Conservation (phyloP, 2,329 filamentous ascomycete species). For the Capronia epimyces region DNA sequence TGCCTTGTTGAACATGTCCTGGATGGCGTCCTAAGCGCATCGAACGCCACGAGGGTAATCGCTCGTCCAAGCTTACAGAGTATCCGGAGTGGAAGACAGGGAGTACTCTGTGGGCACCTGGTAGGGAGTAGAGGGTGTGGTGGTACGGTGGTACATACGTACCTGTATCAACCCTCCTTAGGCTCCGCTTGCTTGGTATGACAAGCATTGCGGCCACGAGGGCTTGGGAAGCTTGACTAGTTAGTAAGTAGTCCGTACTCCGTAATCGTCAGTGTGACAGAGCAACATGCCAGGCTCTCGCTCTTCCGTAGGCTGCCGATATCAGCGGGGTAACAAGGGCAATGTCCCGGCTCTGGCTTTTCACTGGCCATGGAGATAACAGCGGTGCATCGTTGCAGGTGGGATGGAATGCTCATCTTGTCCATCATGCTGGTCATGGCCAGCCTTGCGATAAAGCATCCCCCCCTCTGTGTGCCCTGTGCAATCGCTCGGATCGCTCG, state of each 20-base stretch:
- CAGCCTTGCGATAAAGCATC: conserved; percentile 2
- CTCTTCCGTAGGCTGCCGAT: not conserved
- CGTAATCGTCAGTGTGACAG: not conserved
- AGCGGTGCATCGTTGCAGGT: not conserved
- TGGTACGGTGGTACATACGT: too few relatives aligned
- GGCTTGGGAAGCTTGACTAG: not conserved
- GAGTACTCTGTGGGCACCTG: too few relatives aligned
- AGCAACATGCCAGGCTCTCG: not conserved
- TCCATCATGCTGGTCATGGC: too few relatives aligned
- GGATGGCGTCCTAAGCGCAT: too few relatives aligned
- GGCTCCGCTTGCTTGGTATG: too few relatives aligned
- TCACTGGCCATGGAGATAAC: not conserved
- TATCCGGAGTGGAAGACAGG: too few relatives aligned
- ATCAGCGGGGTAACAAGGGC: not conserved
- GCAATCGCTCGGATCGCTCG: not conserved
- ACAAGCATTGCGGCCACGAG: not conserved
- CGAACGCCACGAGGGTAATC: too few relatives aligned
- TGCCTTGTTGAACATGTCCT: too few relatives aligned
- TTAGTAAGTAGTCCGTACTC: not conserved
- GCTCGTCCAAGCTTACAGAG: too few relatives aligned
- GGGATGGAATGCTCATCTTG: too few relatives aligned
- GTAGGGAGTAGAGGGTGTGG: too few relatives aligned
- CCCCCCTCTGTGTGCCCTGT: not conserved
- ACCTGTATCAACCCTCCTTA: too few relatives aligned
- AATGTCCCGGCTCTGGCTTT: not conserved